phyloP scores from a whole-genome alignment of 176 grass and related monocot genomes.

The sorghum (Sorghum bicolor) region Sorghum_bicolor_NCBIv3 NC_012878.2:3046001-3046500 shows the following conservation, averaged over 20 bases:
- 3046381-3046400: not conserved
- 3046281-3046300: not conserved
- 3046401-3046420: no score
- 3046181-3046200: not conserved
- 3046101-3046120: not conserved
- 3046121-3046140: not conserved
- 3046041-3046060: no score
- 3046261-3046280: not conserved
- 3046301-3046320: not conserved
- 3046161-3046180: not conserved
- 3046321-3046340: not conserved
- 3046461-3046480: no score
- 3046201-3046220: not conserved
- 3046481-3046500: no score
- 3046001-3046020: no score
- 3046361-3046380: not conserved
- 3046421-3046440: no score
- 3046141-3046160: not conserved
- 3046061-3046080: no score
- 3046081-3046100: not conserved
- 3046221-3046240: not conserved
- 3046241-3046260: not conserved
- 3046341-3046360: not conserved
- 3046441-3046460: no score
- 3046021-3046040: no score